A percentile compares a stretch with the other conserved stretches of the same genome.
Evolutionary conservation across 495 filamentous ascomycete genomes (phyloP).

Genomic region (Talaromyces stipitatus): DNA sequence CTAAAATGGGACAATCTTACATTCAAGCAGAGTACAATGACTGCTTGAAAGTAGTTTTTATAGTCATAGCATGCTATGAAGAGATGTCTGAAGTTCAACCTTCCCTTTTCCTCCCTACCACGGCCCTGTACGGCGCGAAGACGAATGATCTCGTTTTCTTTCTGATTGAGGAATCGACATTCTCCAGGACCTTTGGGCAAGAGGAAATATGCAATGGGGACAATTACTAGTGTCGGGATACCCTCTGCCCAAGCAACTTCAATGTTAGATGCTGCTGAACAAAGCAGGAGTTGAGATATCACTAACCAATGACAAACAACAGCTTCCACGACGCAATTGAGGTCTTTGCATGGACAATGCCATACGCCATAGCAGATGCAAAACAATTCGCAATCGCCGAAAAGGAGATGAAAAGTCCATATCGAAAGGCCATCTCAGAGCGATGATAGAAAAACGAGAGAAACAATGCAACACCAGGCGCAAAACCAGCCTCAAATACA

Average conservation of each 20-base stretch:
- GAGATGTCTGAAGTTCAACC: neutral
- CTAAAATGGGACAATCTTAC: neutral
- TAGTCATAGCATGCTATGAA: neutral
- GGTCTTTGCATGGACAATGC: neutral
- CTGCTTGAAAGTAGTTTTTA: neutral
- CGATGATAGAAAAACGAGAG: neutral
- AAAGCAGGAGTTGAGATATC: too few species aligned
- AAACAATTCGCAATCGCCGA: neutral
- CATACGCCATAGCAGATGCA: neutral
- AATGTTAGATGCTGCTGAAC: too few species aligned
- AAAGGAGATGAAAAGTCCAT: neutral
- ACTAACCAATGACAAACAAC: neutral
- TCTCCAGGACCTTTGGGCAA: neutral
- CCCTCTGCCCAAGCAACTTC: too few species aligned
- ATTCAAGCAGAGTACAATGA: neutral
- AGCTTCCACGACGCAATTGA: neutral
- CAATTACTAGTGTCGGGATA: neutral
- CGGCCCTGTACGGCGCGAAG: neutral
- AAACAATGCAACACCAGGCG: neutral
- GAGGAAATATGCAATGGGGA: neutral
- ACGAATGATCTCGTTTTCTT: neutral
- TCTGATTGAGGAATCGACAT: neutral
- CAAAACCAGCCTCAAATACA: neutral
- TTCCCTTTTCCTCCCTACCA: neutral
- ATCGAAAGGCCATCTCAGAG: neutral